A percentile compares a stretch with the other conserved stretches of the same genome.
Evolutionary conservation across 2,329 filamentous ascomycete species (phyloP).

Genomic region (Penicillium sp.): DNA sequence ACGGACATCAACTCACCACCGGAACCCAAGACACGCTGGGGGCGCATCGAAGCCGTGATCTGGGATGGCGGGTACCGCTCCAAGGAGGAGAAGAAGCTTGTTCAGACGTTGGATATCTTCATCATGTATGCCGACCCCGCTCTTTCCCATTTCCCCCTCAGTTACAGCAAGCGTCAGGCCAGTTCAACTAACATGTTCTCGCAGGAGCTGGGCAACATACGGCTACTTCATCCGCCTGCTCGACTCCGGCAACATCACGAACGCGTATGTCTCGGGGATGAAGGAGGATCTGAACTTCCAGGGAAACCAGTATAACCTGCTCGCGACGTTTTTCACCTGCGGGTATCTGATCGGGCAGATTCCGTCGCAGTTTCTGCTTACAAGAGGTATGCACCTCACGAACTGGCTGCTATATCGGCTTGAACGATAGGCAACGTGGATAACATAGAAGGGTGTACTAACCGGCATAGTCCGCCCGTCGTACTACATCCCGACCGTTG

Average conservation of each 20-base stretch:
- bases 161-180: too few species aligned
- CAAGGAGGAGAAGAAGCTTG: neutral
- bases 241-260: slow-evolving; percentile 54
- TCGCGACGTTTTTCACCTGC: slow-evolving; percentile 27
- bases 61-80: slow-evolving; percentile 5
- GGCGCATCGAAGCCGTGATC: slow-evolving; percentile 1
- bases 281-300: slow-evolving; percentile 38
- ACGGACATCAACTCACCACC: neutral
- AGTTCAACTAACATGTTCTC: neutral
- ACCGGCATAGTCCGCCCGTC: neutral
- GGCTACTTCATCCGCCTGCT: slow-evolving; percentile 55
- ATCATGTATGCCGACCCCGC: neutral
- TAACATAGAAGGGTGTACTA: neutral
- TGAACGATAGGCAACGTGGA: too few species aligned
- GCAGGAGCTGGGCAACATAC: slow-evolving; percentile 1
- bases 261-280: slow-evolving; percentile 52
- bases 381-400: neutral
- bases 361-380: neutral
- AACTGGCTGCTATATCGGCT: too few species aligned
- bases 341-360: slow-evolving; percentile 3
- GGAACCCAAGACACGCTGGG: neutral
- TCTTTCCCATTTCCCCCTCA: too few species aligned
- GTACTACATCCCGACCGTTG: slow-evolving; percentile 3
- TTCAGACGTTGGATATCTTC: neutral
- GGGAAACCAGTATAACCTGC: slow-evolving; percentile 36